Evolutionary conservation across 352 stramenopile genomes (phyloP).

Genomic region (Heterotrichella gracilis): DNA sequence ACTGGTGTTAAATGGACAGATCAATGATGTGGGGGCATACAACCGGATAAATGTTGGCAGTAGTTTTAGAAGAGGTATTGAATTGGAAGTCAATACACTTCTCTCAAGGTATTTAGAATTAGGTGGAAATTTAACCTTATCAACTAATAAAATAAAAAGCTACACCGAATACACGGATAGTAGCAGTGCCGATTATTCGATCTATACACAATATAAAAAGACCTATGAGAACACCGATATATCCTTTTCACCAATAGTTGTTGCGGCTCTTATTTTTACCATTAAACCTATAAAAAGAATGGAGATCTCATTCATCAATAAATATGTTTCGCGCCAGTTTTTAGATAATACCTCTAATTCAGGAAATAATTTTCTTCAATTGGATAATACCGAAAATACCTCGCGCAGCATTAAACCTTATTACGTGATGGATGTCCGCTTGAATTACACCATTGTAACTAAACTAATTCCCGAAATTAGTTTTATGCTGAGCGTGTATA

Average conservation of each 20-base stretch:
- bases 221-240: slow-evolving; percentile 3
- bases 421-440: background rate
- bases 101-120: background rate
- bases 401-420: background rate
- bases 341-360: background rate
- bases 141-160: background rate
- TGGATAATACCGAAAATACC: background rate
- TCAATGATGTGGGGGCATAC: background rate
- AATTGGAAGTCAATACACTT: background rate
- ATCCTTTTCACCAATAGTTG: background rate
- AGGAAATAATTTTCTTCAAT: too few species aligned
- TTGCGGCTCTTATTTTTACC: background rate
- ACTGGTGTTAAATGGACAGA: background rate
- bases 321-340: background rate
- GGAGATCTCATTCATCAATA: background rate
- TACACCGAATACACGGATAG: background rate
- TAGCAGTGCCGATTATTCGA: background rate
- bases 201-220: slow-evolving; percentile 6
- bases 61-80: background rate
- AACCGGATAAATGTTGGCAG: background rate
- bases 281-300: background rate
- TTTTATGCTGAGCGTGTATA: background rate
- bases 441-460: background rate
- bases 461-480: background rate
- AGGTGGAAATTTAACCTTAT: background rate